phyloP scores from a whole-genome alignment of 768 basidiomycete species.

The Obba rivulosa region DNA sequence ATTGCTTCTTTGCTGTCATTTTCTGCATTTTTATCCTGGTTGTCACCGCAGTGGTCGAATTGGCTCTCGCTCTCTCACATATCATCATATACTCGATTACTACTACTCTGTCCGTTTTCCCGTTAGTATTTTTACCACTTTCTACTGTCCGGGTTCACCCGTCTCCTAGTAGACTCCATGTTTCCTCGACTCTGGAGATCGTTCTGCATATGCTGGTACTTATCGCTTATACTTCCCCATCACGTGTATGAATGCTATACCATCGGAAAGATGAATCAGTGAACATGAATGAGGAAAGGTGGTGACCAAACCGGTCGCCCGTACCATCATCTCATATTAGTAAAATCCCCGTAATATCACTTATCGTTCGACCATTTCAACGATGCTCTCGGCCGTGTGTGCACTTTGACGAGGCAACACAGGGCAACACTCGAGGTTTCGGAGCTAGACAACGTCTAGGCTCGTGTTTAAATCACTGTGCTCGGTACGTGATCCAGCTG shows the following conservation, averaged over 20 bases:
- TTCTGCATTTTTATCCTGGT: neutral
- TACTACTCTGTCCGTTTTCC: neutral
- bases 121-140: neutral
- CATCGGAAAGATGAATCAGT: constrained; percentile 2
- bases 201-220: constrained; percentile 19
- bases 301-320: too few relatives aligned
- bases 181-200: constrained; percentile 5
- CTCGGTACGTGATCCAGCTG: too few relatives aligned
- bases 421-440: too few relatives aligned
- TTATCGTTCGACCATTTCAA: too few relatives aligned
- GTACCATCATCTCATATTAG: too few relatives aligned
- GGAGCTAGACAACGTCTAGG: too few relatives aligned
- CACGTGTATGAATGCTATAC: constrained; percentile 20
- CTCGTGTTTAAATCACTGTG: too few relatives aligned
- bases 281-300: constrained; percentile 5
- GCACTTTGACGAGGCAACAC: too few relatives aligned
- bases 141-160: neutral
- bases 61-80: neutral
- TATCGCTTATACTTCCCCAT: constrained; percentile 6
- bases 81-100: constrained; percentile 2
- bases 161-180: constrained; percentile 7
- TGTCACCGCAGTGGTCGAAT: neutral
- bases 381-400: too few relatives aligned
- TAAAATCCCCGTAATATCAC: too few relatives aligned
- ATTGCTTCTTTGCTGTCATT: constrained; percentile 3